A percentile compares a stretch with the other conserved stretches of the same genome.
These are phyloP conservation scores for Mitragyna speciosa DNA, from an alignment of 257 asterid genomes.

Conservation along the genomic window DNA sequence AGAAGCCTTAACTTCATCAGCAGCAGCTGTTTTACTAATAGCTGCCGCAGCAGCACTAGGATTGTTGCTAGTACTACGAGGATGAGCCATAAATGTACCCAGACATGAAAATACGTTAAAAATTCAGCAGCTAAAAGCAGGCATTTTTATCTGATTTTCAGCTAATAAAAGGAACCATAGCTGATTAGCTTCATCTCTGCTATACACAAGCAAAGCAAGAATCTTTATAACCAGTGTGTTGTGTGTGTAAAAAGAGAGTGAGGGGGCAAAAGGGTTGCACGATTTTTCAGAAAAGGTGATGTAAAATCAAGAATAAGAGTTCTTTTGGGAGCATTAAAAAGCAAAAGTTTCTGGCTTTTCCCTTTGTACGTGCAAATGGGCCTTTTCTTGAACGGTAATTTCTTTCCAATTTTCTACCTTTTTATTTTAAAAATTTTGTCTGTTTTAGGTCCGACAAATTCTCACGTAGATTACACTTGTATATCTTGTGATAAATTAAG, in stretches of 20 bases:
- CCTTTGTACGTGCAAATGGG: slow-evolving; percentile 25
- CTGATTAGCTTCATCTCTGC: slow-evolving; percentile 12
- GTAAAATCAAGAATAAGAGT: slow-evolving; percentile 13
- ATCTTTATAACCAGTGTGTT: slow-evolving; percentile 18
- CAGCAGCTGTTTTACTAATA: slow-evolving; percentile 7
- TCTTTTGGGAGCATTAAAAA: slow-evolving; percentile 39
- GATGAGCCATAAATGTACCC: slow-evolving; percentile 63
- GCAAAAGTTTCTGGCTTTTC: slow-evolving; percentile 54
- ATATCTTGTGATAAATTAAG: too few species aligned
- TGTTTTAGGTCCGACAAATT: too few species aligned
- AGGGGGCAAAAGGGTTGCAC: slow-evolving; percentile 35
- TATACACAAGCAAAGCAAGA: slow-evolving; percentile 23
- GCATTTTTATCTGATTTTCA: slow-evolving; percentile 12
- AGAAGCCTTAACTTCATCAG: slow-evolving; percentile 48
- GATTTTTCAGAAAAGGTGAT: slow-evolving; percentile 47
- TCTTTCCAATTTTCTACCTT: background rate
- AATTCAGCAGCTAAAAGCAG: slow-evolving; percentile 23
- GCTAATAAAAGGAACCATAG: slow-evolving; percentile 4
- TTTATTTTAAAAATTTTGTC: too few species aligned
- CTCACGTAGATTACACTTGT: too few species aligned
- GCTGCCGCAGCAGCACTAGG: slow-evolving; percentile 2
- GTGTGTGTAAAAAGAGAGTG: slow-evolving; percentile 5
- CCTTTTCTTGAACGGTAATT: slow-evolving; percentile 5
- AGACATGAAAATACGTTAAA: background rate
- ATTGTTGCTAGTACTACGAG: slow-evolving; percentile 39